Base-by-base conservation (phyloP, 2,329 filamentous ascomycete species). In the Sordariomycetes sp. region DNA sequence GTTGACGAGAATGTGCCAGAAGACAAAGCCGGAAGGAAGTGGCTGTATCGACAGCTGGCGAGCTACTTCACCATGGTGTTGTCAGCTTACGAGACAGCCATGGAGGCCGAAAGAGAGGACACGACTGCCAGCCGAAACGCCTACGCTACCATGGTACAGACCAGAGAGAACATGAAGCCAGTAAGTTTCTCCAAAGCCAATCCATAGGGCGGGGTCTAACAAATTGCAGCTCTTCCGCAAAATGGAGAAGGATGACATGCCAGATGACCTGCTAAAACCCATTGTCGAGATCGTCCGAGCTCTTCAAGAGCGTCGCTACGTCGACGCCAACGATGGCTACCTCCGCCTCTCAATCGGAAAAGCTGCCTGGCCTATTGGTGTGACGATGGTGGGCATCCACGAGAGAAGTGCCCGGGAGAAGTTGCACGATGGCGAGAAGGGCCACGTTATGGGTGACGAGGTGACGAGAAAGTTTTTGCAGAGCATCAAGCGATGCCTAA, bases 331-430 rank as follows among this genome's bases (percentile, higher is more conserved):
- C 54, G 86, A 98, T 55, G 88, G 86, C 1, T 98, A 98, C 57
- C 66, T 98, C 40, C 73, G 86, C 34, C 68, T 98, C 35, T 94
- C 86, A 55, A 98, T 98, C 51, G 87, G 87, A 43, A 94, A 94
- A 64, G 88, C 87, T 46, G 92, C 92, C 12, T 98, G 92, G 92
- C 92, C 92, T 17, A 98, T 98, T 51, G 92, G 92, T 61, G 92
- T 98, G 25, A 98, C 92, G 57, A 98, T 96, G 92, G 92, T 98
- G 51, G 92, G 92, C 68, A 98, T 98, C 48, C 92, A 98, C 73
- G 92, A 96, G 68, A 79, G 92, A 52, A 92, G 83, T 45, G 90
- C 92, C 15, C 76, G 92, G 42, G 92, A 98, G 63, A 98, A 98
- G 63, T 65, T 98, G 39, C 88, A 96, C 54, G 78, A 92, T 55